Evolutionary conservation across 768 basidiomycete species (phyloP).

Genomic region (Panaeolus papilionaceus): DNA sequence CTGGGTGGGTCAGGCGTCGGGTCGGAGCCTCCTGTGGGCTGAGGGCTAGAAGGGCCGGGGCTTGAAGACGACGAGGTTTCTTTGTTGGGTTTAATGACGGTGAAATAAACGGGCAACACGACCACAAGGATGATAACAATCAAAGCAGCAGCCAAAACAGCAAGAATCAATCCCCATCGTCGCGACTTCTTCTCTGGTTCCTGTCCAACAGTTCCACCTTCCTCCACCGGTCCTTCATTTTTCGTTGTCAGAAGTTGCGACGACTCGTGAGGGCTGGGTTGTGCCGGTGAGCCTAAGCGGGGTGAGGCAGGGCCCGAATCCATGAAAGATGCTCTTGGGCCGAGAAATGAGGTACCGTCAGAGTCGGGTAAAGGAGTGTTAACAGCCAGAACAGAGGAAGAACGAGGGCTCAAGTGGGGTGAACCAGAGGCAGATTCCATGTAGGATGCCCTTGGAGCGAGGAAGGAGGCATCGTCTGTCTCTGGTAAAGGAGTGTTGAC

Average conservation of each 20-base stretch:
- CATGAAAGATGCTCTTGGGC: slow-evolving; percentile 2
- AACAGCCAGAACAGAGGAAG: background rate
- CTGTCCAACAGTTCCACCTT: slow-evolving; percentile 10
- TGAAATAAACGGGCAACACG: slow-evolving; percentile 42
- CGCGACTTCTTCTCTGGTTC: slow-evolving; percentile 25
- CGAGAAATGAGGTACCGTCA: background rate
- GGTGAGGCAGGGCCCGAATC: background rate
- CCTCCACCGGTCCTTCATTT: background rate
- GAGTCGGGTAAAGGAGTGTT: slow-evolving; percentile 13
- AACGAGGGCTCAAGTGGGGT: background rate
- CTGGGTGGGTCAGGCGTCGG: slow-evolving; percentile 23
- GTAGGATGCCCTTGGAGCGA: background rate
- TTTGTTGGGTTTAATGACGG: slow-evolving; percentile 35
- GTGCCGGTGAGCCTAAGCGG: background rate
- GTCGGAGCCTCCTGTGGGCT: slow-evolving; percentile 32
- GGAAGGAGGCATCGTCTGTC: background rate
- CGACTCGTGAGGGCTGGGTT: slow-evolving; percentile 4
- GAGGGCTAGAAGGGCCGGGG: slow-evolving; percentile 17
- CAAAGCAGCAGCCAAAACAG: slow-evolving; percentile 40
- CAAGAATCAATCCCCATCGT: slow-evolving; percentile 22
- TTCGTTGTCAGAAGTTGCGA: slow-evolving; percentile 18
- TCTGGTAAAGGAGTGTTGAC: slow-evolving; percentile 9
- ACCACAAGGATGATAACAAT: slow-evolving; percentile 40
- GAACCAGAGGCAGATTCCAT: background rate
- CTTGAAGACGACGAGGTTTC: slow-evolving; percentile 16